Evolutionary conservation across 2,329 filamentous ascomycete genomes (phyloP).

Genomic region (Ophiostoma sp.): DNA sequence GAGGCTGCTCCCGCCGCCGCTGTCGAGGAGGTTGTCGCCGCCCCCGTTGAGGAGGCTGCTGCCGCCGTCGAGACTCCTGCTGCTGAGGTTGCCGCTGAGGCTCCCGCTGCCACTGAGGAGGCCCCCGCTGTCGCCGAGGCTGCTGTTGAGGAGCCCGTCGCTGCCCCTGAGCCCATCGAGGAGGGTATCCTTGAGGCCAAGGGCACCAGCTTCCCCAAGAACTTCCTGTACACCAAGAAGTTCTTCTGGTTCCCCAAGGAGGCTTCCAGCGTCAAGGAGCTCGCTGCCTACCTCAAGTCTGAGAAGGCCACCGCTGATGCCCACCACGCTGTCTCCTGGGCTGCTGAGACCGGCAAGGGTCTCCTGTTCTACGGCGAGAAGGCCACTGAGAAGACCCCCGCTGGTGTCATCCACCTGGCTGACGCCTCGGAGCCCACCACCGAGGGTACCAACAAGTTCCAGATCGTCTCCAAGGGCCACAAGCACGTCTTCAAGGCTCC

Average conservation of each 20-base stretch:
- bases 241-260: conserved; percentile 83
- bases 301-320: conserved; percentile 75
- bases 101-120: conserved; percentile 35
- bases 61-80: conserved; percentile 40
- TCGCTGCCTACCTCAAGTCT: conserved; percentile 72
- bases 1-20: conserved; percentile 33
- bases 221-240: conserved; percentile 85
- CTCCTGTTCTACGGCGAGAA: conserved; percentile 88
- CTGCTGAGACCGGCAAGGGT: conserved; percentile 88
- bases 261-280: conserved; percentile 65
- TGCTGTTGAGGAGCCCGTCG: conserved; percentile 39
- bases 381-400: conserved; percentile 73
- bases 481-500: conserved; percentile 91
- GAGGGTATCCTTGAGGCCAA: conserved; percentile 88
- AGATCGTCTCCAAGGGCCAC: conserved; percentile 76
- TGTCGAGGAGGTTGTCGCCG: conserved; percentile 35
- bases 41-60: conserved; percentile 38
- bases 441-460: conserved; percentile 75
- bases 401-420: conserved; percentile 73
- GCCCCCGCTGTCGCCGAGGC: conserved; percentile 38
- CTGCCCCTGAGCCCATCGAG: conserved; percentile 52
- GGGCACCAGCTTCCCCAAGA: conserved; percentile 78
- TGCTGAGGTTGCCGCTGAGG: conserved; percentile 36
- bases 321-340: conserved; percentile 81
- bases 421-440: conserved; percentile 65